These are phyloP conservation scores for Hypoxylon lenormandii DNA, from an alignment of 495 filamentous ascomycete genomes.

Conservation along the genomic window DNA sequence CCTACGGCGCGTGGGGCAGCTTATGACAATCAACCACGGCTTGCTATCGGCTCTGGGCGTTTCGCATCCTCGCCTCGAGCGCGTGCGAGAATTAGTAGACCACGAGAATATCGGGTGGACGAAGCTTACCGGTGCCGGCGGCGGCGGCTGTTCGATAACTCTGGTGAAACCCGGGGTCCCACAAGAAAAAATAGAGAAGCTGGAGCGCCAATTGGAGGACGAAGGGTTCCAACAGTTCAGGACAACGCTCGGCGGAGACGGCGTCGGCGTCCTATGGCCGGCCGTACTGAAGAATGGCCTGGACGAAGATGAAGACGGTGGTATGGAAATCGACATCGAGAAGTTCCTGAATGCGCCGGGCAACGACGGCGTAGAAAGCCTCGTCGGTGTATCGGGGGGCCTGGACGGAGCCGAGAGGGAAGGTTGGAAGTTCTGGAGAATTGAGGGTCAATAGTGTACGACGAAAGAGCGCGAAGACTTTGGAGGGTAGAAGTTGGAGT, in stretches of 20 bases:
- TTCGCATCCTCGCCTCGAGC: constrained; percentile 91
- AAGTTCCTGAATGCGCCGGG: constrained; percentile 87
- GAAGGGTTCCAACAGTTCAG: constrained; percentile 87
- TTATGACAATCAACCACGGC: constrained; percentile 93
- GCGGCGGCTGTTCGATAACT: constrained; percentile 94
- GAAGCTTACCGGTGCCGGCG: constrained; percentile 94
- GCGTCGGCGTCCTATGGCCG: constrained; percentile 91
- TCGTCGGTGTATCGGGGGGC: constrained; percentile 73
- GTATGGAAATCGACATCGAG: constrained; percentile 91
- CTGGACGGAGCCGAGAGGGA: constrained; percentile 69
- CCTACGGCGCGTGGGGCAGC: constrained; percentile 77
- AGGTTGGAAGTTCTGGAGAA: constrained; percentile 95
- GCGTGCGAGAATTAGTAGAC: constrained; percentile 91
- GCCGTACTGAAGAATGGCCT: constrained; percentile 81
- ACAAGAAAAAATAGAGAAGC: constrained; percentile 63
- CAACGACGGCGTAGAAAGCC: constrained; percentile 79
- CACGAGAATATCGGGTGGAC: constrained; percentile 93
- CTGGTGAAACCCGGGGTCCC: constrained; percentile 74
- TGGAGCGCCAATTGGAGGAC: constrained; percentile 74
- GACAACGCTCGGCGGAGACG: constrained; percentile 88
- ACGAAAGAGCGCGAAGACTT: neutral
- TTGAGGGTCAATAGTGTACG: constrained; percentile 56
- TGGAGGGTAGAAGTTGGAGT: neutral
- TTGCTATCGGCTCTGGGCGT: constrained; percentile 88
- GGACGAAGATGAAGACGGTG: constrained; percentile 75